Base-by-base conservation (phyloP, 176 grass and related monocot genomes). In the Oryza nivara region DNA sequence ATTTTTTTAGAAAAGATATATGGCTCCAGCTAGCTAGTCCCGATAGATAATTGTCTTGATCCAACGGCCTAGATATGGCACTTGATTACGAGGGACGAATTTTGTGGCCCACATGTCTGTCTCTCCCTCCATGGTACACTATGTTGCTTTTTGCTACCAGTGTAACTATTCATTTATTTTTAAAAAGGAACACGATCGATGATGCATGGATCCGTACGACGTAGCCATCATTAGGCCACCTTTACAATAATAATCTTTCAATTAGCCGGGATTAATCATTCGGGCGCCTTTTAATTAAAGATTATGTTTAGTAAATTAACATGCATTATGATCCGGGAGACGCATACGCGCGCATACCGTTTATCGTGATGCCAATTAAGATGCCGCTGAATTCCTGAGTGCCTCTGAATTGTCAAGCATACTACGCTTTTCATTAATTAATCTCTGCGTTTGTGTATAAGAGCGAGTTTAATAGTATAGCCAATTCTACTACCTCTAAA, bases 181-280 rank as follows among this genome's bases (percentile, higher is more conserved):
- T 17, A 46, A 22, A 65, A 73, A 15, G 11, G 58, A 66, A 58
- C 44, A 46, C n/a, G 73, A 41, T 65, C 16, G 73, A 41, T 70
- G 80, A 76, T 88, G 85, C 77, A 88, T 90, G 73, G 71, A 80
- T 85, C 85, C 85, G 85, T 92, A 90, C 85, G 9, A 90, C 7
- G 66, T 86, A 72, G 83, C 61, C 67, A 88, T 88, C 78, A 67
- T 90, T 88, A 78, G 49, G 35, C 74, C 17, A 60, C 28, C 82
- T 85, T 88, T 83, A 88, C 54, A 73, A 28, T 52, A 88, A 81
- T 32, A 79, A 88, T 78, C 81, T 75, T 81, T 80, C 75, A 75
- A 64, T 90, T 76, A 88, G 90, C 86, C 73, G 56, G 36, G 54
- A 77, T 85, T 85, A 77, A 89, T 92, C 78, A 86, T 73, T 52